Evolutionary conservation across 108 stramenopile genomes (phyloP).

Genomic region (Craspedostauros australis): DNA sequence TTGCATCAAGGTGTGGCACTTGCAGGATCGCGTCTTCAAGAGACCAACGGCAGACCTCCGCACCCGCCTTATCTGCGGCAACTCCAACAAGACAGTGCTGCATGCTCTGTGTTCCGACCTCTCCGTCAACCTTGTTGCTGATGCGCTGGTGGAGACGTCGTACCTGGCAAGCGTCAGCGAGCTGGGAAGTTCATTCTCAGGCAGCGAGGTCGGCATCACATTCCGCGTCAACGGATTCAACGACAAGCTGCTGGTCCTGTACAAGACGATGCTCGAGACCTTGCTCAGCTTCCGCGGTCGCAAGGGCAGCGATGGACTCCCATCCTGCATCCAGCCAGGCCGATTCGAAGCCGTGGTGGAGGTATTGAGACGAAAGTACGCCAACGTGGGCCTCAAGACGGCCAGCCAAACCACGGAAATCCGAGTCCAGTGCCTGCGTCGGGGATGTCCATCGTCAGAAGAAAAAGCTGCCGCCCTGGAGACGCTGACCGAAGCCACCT

Average conservation of each 20-base stretch:
- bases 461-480: constrained; percentile 56
- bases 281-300: constrained; percentile 58
- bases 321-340: constrained; percentile 37
- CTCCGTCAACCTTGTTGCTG: constrained; percentile 54
- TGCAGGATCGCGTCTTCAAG: constrained; percentile 80
- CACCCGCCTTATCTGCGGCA: constrained; percentile 46
- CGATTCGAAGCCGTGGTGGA: constrained; percentile 73
- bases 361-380: constrained; percentile 43
- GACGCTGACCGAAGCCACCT: constrained; percentile 32
- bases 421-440: constrained; percentile 59
- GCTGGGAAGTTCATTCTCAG: constrained; percentile 43
- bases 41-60: constrained; percentile 78
- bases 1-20: constrained; percentile 65
- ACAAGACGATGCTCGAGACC: constrained; percentile 35
- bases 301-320: constrained; percentile 26
- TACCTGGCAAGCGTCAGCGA: constrained; percentile 76
- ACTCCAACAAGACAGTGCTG: constrained; percentile 55
- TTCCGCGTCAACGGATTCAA: constrained; percentile 75
- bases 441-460: constrained; percentile 43
- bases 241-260: constrained; percentile 63
- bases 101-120: constrained; percentile 71
- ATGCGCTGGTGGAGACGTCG: constrained; percentile 57
- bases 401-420: constrained; percentile 36
- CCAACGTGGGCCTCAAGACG: constrained; percentile 64
- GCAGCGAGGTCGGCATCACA: constrained; percentile 60